Evolutionary conservation across 2,329 filamentous ascomycete species (phyloP).

Genomic region (Podosphaera xanthii): DNA sequence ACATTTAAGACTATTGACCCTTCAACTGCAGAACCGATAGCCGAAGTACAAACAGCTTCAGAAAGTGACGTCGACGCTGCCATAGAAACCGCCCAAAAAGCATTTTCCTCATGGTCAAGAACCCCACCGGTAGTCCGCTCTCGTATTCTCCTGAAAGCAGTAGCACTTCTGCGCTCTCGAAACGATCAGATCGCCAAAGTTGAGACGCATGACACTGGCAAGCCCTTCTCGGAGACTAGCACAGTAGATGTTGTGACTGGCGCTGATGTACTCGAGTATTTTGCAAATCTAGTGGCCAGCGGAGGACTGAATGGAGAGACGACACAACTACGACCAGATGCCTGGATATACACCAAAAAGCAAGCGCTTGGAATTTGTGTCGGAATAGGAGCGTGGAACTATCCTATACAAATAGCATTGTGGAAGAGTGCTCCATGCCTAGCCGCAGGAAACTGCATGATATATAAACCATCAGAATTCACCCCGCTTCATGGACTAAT

Average conservation of each 20-base stretch:
- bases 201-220: constrained; percentile 72
- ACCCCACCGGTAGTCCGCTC: constrained; percentile 54
- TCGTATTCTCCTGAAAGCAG: constrained; percentile 56
- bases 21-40: constrained; percentile 42
- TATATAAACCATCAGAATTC: constrained; percentile 77
- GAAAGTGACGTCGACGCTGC: constrained; percentile 45
- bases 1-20: constrained; percentile 57
- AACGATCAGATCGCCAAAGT: constrained; percentile 61
- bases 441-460: constrained; percentile 71
- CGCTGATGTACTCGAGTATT: constrained; percentile 71
- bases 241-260: constrained; percentile 66
- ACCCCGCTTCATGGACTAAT: constrained; percentile 62
- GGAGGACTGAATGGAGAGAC: constrained; percentile 66
- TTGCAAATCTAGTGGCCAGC: constrained; percentile 53
- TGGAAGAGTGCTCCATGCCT: constrained; percentile 79
- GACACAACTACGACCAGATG: constrained; percentile 47
- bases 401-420: constrained; percentile 71
- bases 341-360: constrained; percentile 66
- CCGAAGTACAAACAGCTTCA: constrained; percentile 50
- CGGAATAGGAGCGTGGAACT: constrained; percentile 81
- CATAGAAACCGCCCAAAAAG: constrained; percentile 43
- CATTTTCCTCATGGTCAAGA: constrained; percentile 55
- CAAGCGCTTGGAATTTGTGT: constrained; percentile 64
- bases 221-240: constrained; percentile 65
- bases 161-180: constrained; percentile 44